Percentiles rank a stretch among this genome's conserved stretches.
phyloP scores from a whole-genome alignment of 2,329 filamentous ascomycete species.

The Dactylellina sp. region DNA sequence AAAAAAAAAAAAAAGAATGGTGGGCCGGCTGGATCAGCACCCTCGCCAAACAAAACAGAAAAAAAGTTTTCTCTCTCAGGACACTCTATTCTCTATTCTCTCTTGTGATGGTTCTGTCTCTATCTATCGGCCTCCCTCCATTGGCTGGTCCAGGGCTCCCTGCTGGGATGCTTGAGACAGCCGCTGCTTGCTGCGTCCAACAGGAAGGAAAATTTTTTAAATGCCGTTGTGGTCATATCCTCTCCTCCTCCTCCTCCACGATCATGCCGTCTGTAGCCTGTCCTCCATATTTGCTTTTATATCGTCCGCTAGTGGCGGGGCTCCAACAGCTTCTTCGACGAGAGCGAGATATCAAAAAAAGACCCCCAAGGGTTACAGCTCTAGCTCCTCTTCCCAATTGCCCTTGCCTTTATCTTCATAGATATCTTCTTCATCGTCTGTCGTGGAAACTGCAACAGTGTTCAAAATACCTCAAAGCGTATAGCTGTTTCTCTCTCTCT shows the following conservation, averaged over 20 bases:
- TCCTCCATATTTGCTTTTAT: conserved; percentile 15
- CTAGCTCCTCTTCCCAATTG: not conserved
- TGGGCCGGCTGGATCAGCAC: conserved; percentile 10
- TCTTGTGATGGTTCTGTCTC: not conserved
- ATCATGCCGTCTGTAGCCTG: conserved; percentile 37
- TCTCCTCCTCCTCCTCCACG: not conserved
- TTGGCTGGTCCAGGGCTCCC: not conserved
- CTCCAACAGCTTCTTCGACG: conserved; percentile 41
- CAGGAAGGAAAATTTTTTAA: conserved; percentile 30
- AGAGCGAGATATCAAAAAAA: not conserved
- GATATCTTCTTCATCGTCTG: no score
- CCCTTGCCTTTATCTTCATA: not conserved
- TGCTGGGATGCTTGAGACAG: conserved; percentile 8
- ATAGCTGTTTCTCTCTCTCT: not conserved
- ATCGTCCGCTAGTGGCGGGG: conserved; percentile 19
- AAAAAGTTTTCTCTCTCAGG: conserved; percentile 28
- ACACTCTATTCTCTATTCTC: conserved; percentile 10
- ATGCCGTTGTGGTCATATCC: conserved; percentile 20
- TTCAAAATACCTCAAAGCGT: not conserved
- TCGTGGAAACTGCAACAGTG: no score
- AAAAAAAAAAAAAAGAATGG: conserved; percentile 10
- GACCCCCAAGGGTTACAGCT: not conserved
- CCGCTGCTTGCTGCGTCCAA: not conserved
- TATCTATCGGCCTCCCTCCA: not conserved
- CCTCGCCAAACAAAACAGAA: not conserved